Conservation (phyloP, 169 alveolate species). For the Plasmodium vivax region DNA sequence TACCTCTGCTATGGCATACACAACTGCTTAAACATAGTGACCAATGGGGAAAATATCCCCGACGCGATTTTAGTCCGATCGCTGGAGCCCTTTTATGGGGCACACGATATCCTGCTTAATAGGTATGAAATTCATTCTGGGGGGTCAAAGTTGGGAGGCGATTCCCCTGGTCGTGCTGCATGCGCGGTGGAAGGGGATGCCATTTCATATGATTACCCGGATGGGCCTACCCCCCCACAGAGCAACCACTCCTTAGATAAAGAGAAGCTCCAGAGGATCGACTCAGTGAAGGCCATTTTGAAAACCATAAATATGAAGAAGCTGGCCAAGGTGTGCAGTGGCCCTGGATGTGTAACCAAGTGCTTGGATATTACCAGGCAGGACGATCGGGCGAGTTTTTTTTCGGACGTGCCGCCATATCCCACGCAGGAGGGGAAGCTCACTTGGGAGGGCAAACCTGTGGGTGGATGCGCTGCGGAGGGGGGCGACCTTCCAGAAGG, state of each 20-base stretch:
- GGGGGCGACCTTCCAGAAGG: background rate
- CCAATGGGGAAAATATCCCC: conserved; percentile 55
- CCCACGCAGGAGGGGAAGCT: background rate
- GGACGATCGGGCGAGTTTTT: conserved; percentile 38
- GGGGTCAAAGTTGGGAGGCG: background rate
- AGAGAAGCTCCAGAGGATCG: conserved; percentile 2
- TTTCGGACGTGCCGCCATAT: background rate
- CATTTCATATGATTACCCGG: background rate
- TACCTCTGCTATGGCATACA: conserved; percentile 78
- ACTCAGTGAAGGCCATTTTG: background rate
- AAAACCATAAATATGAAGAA: conserved; percentile 36
- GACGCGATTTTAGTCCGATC: conserved; percentile 78
- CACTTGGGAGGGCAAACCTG: background rate
- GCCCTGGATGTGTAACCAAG: conserved; percentile 79
- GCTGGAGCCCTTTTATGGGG: conserved; percentile 61
- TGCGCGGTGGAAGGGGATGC: background rate
- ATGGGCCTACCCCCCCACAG: background rate
- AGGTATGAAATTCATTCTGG: conserved; percentile 13
- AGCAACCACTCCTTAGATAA: background rate
- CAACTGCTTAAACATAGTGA: conserved; percentile 73
- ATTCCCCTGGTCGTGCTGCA: background rate
- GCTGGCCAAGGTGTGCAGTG: conserved; percentile 53
- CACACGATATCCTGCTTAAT: background rate
- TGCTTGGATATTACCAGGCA: conserved; percentile 47
- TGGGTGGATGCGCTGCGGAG: background rate